phyloP scores from a whole-genome alignment of 495 filamentous ascomycete genomes.

The Aspergillus steynii region DNA sequence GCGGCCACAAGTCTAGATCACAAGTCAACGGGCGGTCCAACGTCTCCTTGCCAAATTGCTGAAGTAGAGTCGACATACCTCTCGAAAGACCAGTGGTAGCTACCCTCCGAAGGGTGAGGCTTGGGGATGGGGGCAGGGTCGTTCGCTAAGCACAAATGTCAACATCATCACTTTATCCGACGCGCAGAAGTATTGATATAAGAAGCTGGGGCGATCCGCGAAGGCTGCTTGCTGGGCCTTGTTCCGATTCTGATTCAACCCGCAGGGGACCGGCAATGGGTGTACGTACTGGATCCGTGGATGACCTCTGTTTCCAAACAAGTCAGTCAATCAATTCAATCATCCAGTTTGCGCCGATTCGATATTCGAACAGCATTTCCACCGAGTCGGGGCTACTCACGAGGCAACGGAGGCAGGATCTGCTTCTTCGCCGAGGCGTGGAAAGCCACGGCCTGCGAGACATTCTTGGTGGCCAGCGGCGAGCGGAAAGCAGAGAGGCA shows the following conservation, averaged over 20 bases:
- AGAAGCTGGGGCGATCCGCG: no score
- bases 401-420: constrained; percentile 69
- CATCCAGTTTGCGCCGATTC: neutral
- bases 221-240: no score
- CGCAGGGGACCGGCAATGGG: neutral
- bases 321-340: constrained; percentile 23
- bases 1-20: constrained; percentile 62
- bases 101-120: constrained; percentile 74
- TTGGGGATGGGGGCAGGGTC: constrained; percentile 78
- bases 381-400: constrained; percentile 46
- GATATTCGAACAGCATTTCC: neutral
- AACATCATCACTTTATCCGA: constrained; percentile 13
- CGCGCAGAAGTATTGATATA: neutral
- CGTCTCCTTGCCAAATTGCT: neutral
- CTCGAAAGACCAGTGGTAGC: constrained; percentile 98
- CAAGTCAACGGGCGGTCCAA: neutral
- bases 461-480: constrained; percentile 41
- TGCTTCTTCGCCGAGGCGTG: constrained; percentile 66
- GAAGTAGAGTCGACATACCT: constrained; percentile 49
- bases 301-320: constrained; percentile 61
- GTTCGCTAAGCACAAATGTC: constrained; percentile 63
- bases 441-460: constrained; percentile 63
- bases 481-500: constrained; percentile 40
- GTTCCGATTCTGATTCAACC: neutral
- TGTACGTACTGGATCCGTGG: constrained; percentile 71